These are phyloP conservation scores for Prototheca cutis DNA, from an alignment of 163 green algal species.

Conservation along the genomic window DNA sequence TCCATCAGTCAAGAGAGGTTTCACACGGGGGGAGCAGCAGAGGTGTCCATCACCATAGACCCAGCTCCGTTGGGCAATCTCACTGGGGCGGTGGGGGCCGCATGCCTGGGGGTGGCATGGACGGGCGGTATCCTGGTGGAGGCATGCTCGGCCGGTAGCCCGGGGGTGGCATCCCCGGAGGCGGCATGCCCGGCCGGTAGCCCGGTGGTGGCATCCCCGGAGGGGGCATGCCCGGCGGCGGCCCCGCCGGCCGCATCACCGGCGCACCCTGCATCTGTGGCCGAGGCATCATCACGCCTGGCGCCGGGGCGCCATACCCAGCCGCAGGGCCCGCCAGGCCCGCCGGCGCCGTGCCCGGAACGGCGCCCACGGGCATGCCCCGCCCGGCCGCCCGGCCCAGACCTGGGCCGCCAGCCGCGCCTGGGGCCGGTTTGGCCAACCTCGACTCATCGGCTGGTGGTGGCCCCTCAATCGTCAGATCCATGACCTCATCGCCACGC, in stretches of 20 bases:
- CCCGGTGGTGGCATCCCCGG: constrained; percentile 44
- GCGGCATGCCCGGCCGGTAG: constrained; percentile 7
- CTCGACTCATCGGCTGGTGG: constrained; percentile 57
- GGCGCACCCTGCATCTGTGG: constrained; percentile 46
- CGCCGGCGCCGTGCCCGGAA: constrained; percentile 60
- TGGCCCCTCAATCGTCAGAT: constrained; percentile 89
- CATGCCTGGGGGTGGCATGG: not conserved
- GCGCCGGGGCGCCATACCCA: constrained; percentile 77
- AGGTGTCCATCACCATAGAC: too few relatives aligned
- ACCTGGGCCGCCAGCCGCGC: constrained; percentile 55
- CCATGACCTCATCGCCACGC: constrained; percentile 86
- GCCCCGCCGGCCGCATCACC: constrained; percentile 19
- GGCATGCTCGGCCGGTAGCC: constrained; percentile 14
- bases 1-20: too few relatives aligned
- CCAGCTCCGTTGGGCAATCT: too few relatives aligned
- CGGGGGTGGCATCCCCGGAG: constrained; percentile 20
- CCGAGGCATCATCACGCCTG: constrained; percentile 85
- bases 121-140: constrained; percentile 2
- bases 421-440: constrained; percentile 26
- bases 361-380: constrained; percentile 67
- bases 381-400: constrained; percentile 73
- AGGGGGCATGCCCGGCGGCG: not conserved
- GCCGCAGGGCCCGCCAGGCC: constrained; percentile 74
- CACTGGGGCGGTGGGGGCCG: constrained; percentile 10
- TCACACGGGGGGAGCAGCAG: too few relatives aligned